phyloP scores from a whole-genome alignment of 176 grass and related monocot genomes.

The Alopecurus myosuroides region DNA sequence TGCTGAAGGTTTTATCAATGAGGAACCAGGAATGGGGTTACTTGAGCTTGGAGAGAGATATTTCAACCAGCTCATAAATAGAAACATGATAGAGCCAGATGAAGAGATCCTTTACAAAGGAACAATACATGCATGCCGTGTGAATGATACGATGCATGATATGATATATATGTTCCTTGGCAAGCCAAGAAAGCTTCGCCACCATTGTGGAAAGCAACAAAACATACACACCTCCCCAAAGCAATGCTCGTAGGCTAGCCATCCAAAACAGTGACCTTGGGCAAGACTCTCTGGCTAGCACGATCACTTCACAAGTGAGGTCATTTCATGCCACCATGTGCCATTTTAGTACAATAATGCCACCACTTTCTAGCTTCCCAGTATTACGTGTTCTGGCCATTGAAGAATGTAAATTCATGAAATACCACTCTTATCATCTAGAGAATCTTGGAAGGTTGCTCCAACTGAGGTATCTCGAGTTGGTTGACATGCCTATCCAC shows the following conservation, averaged over 20 bases:
- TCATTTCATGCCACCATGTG: neutral
- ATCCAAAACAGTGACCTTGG: neutral
- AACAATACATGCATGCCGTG: neutral
- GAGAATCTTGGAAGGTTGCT: neutral
- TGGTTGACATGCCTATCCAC: neutral
- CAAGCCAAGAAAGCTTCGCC: neutral
- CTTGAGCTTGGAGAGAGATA: constrained; percentile 1
- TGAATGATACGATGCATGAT: constrained; percentile 12
- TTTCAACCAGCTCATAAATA: constrained; percentile 21
- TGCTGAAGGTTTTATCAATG: neutral
- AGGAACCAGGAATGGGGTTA: neutral
- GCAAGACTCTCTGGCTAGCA: neutral
- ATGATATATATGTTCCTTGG: neutral
- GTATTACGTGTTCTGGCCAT: neutral
- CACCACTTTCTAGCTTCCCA: neutral
- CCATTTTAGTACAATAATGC: neutral
- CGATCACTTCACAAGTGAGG: neutral
- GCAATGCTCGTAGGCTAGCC: neutral
- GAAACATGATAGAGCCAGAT: neutral
- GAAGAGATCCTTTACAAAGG: neutral
- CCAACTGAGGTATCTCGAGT: neutral
- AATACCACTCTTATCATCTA: neutral
- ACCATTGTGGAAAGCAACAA: neutral
- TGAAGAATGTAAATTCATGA: neutral
- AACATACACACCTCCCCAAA: neutral